Evolutionary conservation across 805 yeast species (phyloP).

Genomic region (Ogataea salicorniae): DNA sequence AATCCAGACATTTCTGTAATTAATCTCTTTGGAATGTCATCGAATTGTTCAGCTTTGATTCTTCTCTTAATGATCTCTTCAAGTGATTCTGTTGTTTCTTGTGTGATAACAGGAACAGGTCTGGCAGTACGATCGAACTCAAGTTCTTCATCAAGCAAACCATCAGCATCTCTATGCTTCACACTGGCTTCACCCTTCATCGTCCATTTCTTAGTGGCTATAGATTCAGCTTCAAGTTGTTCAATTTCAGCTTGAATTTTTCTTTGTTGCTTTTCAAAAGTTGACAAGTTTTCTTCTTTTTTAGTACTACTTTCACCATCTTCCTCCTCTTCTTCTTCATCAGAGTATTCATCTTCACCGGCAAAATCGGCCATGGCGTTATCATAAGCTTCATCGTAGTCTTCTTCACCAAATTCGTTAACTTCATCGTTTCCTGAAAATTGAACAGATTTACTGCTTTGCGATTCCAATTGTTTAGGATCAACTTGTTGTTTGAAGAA

Average conservation of each 20-base stretch:
- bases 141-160: constrained; percentile 72
- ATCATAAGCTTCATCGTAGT: constrained; percentile 55
- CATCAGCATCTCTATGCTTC: constrained; percentile 76
- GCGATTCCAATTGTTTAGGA: constrained; percentile 9
- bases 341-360: constrained; percentile 38
- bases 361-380: constrained; percentile 60
- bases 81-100: constrained; percentile 76
- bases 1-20: constrained; percentile 62
- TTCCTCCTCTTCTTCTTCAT: constrained; percentile 28
- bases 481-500: constrained; percentile 45
- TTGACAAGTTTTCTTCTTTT: constrained; percentile 45
- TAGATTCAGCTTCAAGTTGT: constrained; percentile 76
- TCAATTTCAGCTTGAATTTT: constrained; percentile 73
- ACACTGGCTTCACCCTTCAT: constrained; percentile 89
- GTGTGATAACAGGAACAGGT: constrained; percentile 93
- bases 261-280: constrained; percentile 78
- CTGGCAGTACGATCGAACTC: constrained; percentile 92
- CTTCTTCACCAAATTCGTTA: constrained; percentile 52
- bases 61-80: constrained; percentile 88
- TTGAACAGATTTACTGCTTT: constrained; percentile 10
- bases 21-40: constrained; percentile 74
- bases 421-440: constrained; percentile 29
- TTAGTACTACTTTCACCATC: constrained; percentile 30
- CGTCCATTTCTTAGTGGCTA: constrained; percentile 91
- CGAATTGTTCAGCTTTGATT: constrained; percentile 69